Evolutionary conservation across 2,329 filamentous ascomycete species (phyloP), one percentile per base, ranked within the genome.

Genomic region (Triangularia setosa): DNA sequence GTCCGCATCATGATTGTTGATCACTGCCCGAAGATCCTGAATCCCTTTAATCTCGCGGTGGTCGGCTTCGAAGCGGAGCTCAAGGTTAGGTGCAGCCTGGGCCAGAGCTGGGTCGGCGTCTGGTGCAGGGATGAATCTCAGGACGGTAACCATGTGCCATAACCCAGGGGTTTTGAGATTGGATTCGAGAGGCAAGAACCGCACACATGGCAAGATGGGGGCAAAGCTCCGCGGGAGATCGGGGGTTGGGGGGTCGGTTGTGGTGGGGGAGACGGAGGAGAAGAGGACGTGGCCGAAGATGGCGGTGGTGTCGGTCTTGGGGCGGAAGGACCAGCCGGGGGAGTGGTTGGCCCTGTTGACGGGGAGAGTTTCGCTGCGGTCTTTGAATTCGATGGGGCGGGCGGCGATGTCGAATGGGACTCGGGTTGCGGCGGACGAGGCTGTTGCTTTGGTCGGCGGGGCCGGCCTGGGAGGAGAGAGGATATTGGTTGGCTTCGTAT

Each of bases 221-320:
- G 76, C 74, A 35, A 87, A 77, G 55, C 80, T 74, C 56, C 78
- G 79, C 4, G 64, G 60, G 25, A 70, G 63, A 33, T 68, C 65
- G 4, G 28, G 64, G 30, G 67, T 64, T 40, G 68, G 33, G 25
- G 58, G 30, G 16, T 58, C 64, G 9, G 64, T 58, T 9, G 69
- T 27, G 48, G 56, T 27, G 28, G 21, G 14, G 48, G 27, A 21
- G n/a, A 6, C n/a, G 52, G 55, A 18, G 8, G 58, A 44, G 65
- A 82, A 80, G 0, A 87, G 77, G 33, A 86, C 67, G 61, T 83
- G 80, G 18, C 84, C 84, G 68, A 87, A 87, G 2, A 77, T 75
- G 11, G 83, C 82, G 2, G 70, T 73, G 1, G 80, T 79, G 8
- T 70, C 55, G 67, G 74, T 60, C 18, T 65, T 24, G 58, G 63